Evolutionary conservation across 176 grass and related monocot genomes (phyloP).

Genomic region (Triticum turgidum): DNA sequence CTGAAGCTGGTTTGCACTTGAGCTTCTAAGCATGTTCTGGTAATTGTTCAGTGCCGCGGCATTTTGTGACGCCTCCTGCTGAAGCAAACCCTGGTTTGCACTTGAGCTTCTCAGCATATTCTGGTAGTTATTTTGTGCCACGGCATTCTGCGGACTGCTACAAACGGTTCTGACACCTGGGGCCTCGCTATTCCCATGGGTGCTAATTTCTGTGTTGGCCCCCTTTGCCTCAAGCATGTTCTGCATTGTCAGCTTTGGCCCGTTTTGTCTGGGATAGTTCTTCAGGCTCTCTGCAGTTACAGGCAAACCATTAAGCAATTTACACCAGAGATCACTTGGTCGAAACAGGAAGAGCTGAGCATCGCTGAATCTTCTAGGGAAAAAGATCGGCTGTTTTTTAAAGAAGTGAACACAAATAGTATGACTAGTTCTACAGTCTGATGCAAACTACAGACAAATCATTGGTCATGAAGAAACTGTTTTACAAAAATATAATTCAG

Average conservation of each 20-base stretch:
- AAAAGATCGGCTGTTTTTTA: background rate
- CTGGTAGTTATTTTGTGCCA: slow-evolving; percentile 59
- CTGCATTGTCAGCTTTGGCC: slow-evolving; percentile 42
- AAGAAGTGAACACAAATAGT: background rate
- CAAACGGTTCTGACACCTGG: slow-evolving; percentile 1
- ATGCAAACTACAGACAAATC: background rate
- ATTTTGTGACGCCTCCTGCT: slow-evolving; percentile 49
- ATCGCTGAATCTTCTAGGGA: background rate
- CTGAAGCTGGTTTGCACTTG: slow-evolving; percentile 46
- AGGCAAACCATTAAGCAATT: slow-evolving; percentile 32
- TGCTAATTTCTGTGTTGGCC: slow-evolving; percentile 39
- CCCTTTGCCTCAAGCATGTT: slow-evolving; percentile 53
- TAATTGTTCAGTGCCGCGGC: slow-evolving; percentile 50
- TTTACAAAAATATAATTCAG: background rate
- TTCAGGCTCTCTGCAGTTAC: slow-evolving; percentile 72
- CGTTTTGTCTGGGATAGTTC: slow-evolving; percentile 57
- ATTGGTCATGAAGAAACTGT: background rate
- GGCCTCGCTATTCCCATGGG: slow-evolving; percentile 41
- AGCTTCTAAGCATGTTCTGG: slow-evolving; percentile 66
- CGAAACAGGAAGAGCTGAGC: background rate
- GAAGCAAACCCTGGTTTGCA: slow-evolving; percentile 44
- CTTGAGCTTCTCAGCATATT: slow-evolving; percentile 59
- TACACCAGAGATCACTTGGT: background rate
- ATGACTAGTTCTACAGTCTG: background rate
- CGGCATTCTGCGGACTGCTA: slow-evolving; percentile 42